Evolutionary conservation across 345 rosid genomes (phyloP).

Genomic region (Aethionema arabicum): DNA sequence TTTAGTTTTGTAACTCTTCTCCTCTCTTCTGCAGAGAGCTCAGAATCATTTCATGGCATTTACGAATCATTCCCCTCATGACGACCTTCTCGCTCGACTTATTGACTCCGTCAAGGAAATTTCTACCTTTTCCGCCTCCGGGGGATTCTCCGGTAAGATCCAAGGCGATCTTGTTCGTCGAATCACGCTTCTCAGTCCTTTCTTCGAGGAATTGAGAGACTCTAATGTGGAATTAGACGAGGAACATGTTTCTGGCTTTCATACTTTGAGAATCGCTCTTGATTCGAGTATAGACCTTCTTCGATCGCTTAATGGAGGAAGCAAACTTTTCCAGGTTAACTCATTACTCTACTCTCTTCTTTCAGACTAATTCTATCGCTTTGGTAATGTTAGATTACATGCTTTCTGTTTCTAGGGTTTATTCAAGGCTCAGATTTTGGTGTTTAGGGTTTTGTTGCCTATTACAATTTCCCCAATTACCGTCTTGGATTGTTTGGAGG

Average conservation of each 20-base stretch:
- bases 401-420: slow-evolving; percentile 25
- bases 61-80: slow-evolving; percentile 35
- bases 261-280: slow-evolving; percentile 49
- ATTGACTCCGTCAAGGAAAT: slow-evolving; percentile 63
- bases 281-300: slow-evolving; percentile 66
- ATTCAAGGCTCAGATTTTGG: slow-evolving; percentile 7
- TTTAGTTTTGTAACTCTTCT: slow-evolving; percentile 6
- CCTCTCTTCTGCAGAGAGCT: neutral
- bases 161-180: slow-evolving; percentile 82
- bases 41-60: slow-evolving; percentile 37
- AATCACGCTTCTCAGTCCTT: slow-evolving; percentile 88
- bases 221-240: slow-evolving; percentile 36
- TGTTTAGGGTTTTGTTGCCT: slow-evolving; percentile 19
- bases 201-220: slow-evolving; percentile 86
- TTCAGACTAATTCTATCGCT: slow-evolving; percentile 1
- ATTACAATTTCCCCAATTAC: neutral
- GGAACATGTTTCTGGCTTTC: slow-evolving; percentile 55
- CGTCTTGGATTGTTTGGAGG: slow-evolving; percentile 1
- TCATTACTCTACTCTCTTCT: neutral
- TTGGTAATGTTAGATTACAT: slow-evolving; percentile 23
- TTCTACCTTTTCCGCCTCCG: slow-evolving; percentile 60
- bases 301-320: slow-evolving; percentile 60
- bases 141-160: slow-evolving; percentile 56
- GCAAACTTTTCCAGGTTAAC: slow-evolving; percentile 80
- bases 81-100: slow-evolving; percentile 48